Conservation (phyloP, 345 rosid species). For the Pistacia integerrima region DNA sequence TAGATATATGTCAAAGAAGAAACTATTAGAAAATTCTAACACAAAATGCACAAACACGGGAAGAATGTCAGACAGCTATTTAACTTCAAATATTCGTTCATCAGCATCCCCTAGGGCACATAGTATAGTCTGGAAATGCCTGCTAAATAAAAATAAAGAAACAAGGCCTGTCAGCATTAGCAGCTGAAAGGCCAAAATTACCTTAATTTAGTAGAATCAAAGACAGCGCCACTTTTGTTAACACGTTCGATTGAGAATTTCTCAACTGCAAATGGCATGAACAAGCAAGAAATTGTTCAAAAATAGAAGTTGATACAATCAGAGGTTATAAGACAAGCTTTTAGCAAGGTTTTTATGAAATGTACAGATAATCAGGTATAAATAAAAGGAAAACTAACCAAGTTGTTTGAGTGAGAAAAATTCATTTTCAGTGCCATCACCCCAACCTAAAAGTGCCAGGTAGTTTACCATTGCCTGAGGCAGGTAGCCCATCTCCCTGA, state of each 20-base stretch:
- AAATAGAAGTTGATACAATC: conserved; percentile 3
- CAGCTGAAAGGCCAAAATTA: conserved; percentile 29
- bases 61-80: not conserved
- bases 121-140: conserved; percentile 1
- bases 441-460: conserved; percentile 95
- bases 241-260: conserved; percentile 82
- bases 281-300: conserved; percentile 23
- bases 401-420: conserved; percentile 82
- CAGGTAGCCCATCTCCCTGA: conserved; percentile 91
- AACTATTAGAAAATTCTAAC: conserved; percentile 20
- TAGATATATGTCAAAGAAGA: conserved; percentile 8
- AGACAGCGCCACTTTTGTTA: conserved; percentile 86
- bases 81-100: not conserved
- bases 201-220: conserved; percentile 89
- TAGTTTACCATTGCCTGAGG: conserved; percentile 96
- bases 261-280: conserved; percentile 60
- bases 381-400: conserved; percentile 47
- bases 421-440: conserved; percentile 98
- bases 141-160: conserved; percentile 2
- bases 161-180: conserved; percentile 7
- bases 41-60: conserved; percentile 13
- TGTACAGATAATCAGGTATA: not conserved
- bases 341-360: not conserved
- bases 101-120: conserved; percentile 4
- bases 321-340: conserved; percentile 12